Conservation (phyloP, 257 asterid species). For the Solanum ossicruentum region DNA sequence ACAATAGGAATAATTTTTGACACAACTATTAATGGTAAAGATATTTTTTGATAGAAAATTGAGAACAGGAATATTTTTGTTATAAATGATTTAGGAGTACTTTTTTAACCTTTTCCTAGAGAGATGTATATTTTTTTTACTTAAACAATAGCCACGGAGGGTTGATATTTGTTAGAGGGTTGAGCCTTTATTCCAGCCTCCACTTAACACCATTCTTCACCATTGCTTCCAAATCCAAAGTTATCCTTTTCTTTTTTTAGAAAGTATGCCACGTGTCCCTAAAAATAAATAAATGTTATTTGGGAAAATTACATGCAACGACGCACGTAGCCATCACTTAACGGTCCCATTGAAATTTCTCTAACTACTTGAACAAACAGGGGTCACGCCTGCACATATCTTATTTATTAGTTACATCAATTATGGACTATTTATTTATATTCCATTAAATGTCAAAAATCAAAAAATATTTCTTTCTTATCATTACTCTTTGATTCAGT, state of each 20-base stretch:
- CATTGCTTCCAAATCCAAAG: slow-evolving; percentile 30
- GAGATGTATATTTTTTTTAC: too few species aligned
- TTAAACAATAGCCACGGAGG: too few species aligned
- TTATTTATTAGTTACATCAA: slow-evolving; percentile 10
- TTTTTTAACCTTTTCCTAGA: too few species aligned
- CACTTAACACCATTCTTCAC: slow-evolving; percentile 18
- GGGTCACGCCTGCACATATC: slow-evolving; percentile 22
- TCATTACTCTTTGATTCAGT: too few species aligned
- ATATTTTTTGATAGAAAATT: too few species aligned
- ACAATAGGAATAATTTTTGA: too few species aligned
- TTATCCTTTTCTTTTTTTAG: slow-evolving; percentile 1
- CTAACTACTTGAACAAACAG: slow-evolving; percentile 20
- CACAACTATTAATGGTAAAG: too few species aligned
- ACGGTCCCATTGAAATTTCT: neutral
- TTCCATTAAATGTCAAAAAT: neutral
- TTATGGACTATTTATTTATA: neutral
- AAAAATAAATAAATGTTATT: neutral
- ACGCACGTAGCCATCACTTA: slow-evolving; percentile 17
- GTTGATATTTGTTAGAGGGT: neutral
- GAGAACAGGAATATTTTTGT: too few species aligned
- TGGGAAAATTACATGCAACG: neutral
- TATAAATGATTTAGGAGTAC: too few species aligned
- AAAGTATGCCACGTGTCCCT: slow-evolving; percentile 12
- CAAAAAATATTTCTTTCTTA: too few species aligned
- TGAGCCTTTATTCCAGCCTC: neutral